Percentiles rank a stretch among this genome's conserved stretches.
Conservation (phyloP, 805 yeast genomes). For the Metschnikowia sp. region DNA sequence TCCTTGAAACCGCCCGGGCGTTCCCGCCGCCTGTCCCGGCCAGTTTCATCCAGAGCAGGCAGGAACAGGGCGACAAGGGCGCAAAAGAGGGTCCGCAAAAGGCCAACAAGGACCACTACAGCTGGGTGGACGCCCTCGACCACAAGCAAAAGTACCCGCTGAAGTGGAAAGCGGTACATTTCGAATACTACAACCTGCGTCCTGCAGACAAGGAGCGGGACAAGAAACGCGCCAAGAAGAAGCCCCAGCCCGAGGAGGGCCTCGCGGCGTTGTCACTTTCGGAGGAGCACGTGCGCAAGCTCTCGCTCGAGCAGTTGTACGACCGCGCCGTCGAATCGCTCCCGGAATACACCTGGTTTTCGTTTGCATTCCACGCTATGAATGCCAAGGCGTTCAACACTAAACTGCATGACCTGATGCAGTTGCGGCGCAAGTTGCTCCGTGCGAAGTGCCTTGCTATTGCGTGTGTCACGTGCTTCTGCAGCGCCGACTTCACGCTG, state of each 20-base stretch:
- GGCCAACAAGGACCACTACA: conserved; percentile 32
- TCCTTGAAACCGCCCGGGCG: conserved; percentile 52
- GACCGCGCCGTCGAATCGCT: conserved; percentile 55
- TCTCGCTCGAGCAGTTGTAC: conserved; percentile 58
- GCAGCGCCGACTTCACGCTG: conserved; percentile 55
- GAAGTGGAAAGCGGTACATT: conserved; percentile 55
- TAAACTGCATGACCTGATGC: conserved; percentile 49
- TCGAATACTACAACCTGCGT: conserved; percentile 42
- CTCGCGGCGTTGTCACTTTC: conserved; percentile 48
- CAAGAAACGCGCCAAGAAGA: conserved; percentile 16
- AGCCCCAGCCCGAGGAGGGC: conserved; percentile 35
- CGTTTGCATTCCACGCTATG: conserved; percentile 58
- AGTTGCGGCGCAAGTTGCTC: conserved; percentile 56
- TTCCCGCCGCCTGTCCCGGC: conserved; percentile 49
- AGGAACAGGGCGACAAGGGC: conserved; percentile 9
- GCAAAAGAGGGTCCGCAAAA: conserved; percentile 1
- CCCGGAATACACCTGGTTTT: conserved; percentile 63
- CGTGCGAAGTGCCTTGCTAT: conserved; percentile 64
- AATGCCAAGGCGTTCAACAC: conserved; percentile 71
- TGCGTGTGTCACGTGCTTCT: conserved; percentile 58
- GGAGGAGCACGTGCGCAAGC: conserved; percentile 54
- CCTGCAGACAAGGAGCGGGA: background rate
- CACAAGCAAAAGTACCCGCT: conserved; percentile 45
- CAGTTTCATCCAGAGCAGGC: conserved; percentile 31
- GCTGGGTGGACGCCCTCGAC: conserved; percentile 46